A percentile compares a stretch with the other conserved stretches of the same genome.
Conservation (phyloP, 1,284 basidiomycete genomes). For the Wolfiporia cocos region DNA sequence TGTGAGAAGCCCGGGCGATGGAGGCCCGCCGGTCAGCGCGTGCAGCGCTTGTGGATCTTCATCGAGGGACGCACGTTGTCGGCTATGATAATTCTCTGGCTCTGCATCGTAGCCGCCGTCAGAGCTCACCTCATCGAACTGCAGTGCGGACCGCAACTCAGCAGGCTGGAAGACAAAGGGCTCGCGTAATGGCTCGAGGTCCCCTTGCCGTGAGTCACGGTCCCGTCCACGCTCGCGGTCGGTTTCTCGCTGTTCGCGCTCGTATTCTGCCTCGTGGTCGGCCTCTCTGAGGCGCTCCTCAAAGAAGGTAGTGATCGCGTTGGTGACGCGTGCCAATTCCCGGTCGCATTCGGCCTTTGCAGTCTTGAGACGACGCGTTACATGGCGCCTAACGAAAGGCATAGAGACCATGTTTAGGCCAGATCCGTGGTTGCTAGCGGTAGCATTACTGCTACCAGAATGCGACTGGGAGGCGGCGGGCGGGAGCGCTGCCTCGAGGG, state of each 20-base stretch:
- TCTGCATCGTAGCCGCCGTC: conserved; percentile 79
- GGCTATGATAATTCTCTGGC: conserved; percentile 59
- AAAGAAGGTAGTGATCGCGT: conserved; percentile 90
- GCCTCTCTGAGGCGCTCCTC: conserved; percentile 80
- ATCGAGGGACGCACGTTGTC: conserved; percentile 66
- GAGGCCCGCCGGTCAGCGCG: conserved; percentile 48
- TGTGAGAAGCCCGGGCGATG: conserved; percentile 49
- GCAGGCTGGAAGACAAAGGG: conserved; percentile 49
- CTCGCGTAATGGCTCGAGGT: conserved; percentile 51
- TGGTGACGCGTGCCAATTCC: conserved; percentile 88
- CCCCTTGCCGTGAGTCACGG: conserved; percentile 38
- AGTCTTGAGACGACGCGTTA: conserved; percentile 86
- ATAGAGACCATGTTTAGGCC: conserved; percentile 74
- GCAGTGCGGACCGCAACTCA: conserved; percentile 49
- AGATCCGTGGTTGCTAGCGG: conserved; percentile 38
- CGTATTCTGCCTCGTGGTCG: conserved; percentile 57
- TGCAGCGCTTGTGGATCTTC: conserved; percentile 32
- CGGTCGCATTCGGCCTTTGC: conserved; percentile 97
- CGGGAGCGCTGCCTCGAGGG: conserved; percentile 57
- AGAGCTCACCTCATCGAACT: conserved; percentile 64
- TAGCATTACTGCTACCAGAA: conserved; percentile 24
- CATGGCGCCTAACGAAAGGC: conserved; percentile 91
- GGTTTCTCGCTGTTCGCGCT: conserved; percentile 55
- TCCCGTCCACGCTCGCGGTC: conserved; percentile 33
- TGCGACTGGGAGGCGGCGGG: conserved; percentile 34